Percentiles rank a stretch among this genome's conserved stretches.
phyloP scores from a whole-genome alignment of 768 basidiomycete genomes.

The Aureoboletus auriporus region DNA sequence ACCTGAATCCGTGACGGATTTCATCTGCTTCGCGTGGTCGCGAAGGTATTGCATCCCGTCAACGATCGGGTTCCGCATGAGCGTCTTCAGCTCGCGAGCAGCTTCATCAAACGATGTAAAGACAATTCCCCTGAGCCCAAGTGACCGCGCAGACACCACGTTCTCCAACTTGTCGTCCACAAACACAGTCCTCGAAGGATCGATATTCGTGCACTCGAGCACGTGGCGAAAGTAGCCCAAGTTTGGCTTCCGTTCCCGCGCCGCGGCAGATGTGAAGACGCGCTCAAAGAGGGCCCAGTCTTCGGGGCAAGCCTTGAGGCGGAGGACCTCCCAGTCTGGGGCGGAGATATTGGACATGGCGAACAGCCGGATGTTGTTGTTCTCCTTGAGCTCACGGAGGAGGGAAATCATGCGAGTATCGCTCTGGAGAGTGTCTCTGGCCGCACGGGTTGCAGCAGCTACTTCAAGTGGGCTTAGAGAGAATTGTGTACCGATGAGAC shows the following conservation, averaged over 20 bases:
- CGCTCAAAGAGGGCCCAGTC: slow-evolving; percentile 20
- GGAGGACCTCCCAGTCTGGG: slow-evolving; percentile 20
- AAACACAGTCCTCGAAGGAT: slow-evolving; percentile 18
- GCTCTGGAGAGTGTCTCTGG: slow-evolving; percentile 6
- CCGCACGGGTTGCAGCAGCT: slow-evolving; percentile 2
- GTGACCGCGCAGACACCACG: slow-evolving; percentile 14
- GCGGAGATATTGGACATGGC: slow-evolving; percentile 23
- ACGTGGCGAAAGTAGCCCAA: slow-evolving; percentile 17
- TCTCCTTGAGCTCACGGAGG: slow-evolving; percentile 11
- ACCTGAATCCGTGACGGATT: slow-evolving; percentile 13
- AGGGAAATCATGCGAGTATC: slow-evolving; percentile 12
- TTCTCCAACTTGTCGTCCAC: slow-evolving; percentile 24
- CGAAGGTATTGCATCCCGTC: slow-evolving; percentile 15
- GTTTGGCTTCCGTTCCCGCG: slow-evolving; percentile 17
- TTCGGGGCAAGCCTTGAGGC: slow-evolving; percentile 4
- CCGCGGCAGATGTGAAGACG: slow-evolving; percentile 18
- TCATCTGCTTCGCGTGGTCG: slow-evolving; percentile 12
- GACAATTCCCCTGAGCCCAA: slow-evolving; percentile 19
- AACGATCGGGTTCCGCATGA: slow-evolving; percentile 13
- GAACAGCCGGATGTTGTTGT: slow-evolving; percentile 8
- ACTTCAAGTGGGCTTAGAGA: slow-evolving; percentile 14
- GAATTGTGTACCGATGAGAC: slow-evolving; percentile 9
- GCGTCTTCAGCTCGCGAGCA: slow-evolving; percentile 8
- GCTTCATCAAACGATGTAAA: slow-evolving; percentile 17
- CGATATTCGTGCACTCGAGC: slow-evolving; percentile 12